A percentile compares a stretch with the other conserved stretches of the same genome.
Evolutionary conservation across 176 grass and related monocot species (phyloP).

Genomic region (Aechmea fasciata): DNA sequence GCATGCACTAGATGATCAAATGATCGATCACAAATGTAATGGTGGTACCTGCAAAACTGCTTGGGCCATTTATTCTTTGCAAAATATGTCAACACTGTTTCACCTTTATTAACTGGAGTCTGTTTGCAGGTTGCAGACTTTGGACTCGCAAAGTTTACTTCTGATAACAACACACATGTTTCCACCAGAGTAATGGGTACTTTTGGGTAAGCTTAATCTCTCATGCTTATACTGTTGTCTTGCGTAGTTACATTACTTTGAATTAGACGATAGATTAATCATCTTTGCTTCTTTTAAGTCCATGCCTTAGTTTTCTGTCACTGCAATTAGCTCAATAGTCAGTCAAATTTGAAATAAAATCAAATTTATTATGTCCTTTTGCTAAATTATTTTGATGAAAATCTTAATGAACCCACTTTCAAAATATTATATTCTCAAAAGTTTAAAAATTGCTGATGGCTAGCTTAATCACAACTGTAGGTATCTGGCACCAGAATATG

Average conservation of each 20-base stretch:
- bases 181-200: conserved; percentile 56
- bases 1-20: too few species aligned
- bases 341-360: too few species aligned
- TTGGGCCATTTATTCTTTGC: background rate
- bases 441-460: background rate
- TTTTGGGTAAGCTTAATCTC: conserved; percentile 22
- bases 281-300: background rate
- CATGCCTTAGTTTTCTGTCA: too few species aligned
- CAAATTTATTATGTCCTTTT: background rate
- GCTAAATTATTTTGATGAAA: background rate
- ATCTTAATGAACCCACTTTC: background rate
- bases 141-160: conserved; percentile 42
- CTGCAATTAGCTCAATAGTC: too few species aligned
- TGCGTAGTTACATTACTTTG: background rate
- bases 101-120: background rate
- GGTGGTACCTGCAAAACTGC: too few species aligned
- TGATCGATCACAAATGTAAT: too few species aligned
- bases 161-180: conserved; percentile 46
- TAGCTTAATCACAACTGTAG: background rate
- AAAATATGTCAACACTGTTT: background rate
- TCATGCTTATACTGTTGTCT: background rate
- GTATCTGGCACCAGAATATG: conserved; percentile 47
- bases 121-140: conserved; percentile 34
- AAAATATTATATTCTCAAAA: background rate
- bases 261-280: background rate